Percentiles rank a stretch among this genome's conserved stretches.
phyloP scores from a whole-genome alignment of 306 rosid species.

The Cicer pinnatifidum region DNA sequence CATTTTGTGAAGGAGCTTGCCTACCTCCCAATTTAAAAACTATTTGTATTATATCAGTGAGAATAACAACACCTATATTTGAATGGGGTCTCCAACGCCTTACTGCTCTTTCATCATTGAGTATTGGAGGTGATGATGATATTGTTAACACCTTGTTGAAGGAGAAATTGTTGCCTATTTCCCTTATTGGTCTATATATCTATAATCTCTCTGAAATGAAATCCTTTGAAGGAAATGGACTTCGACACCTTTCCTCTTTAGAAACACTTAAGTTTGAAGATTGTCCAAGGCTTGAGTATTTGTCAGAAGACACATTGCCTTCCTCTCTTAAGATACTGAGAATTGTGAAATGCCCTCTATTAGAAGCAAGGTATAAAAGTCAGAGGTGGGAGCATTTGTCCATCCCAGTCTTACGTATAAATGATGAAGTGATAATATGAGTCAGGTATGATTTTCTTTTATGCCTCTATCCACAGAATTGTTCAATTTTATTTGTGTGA shows the following conservation, averaged over 20 bases:
- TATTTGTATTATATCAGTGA: fast-evolving
- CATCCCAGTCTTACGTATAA: not conserved
- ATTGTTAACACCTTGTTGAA: not conserved
- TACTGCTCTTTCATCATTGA: not conserved
- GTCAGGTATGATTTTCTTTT: not conserved
- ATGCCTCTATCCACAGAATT: too few species aligned
- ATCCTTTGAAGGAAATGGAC: not conserved
- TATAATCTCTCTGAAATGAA: not conserved
- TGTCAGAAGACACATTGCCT: too few species aligned
- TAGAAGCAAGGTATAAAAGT: not conserved
- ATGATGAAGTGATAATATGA: not conserved
- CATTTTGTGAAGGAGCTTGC: not conserved
- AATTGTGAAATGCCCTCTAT: not conserved
- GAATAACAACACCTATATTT: not conserved
- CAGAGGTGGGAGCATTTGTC: not conserved
- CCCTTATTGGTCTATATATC: not conserved
- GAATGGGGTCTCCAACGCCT: not conserved
- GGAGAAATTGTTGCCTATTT: not conserved
- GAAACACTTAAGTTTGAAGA: not conserved
- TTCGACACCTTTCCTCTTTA: not conserved
- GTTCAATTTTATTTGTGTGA: too few species aligned
- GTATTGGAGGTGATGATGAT: not conserved
- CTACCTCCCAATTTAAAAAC: conserved; percentile 7
- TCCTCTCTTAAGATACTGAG: not conserved
- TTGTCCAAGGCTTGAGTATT: not conserved